Percentiles rank a stretch among this genome's conserved stretches.
Conservation (phyloP, 441 rosid genomes). For the Cnidoscolus chayamansa region DNA sequence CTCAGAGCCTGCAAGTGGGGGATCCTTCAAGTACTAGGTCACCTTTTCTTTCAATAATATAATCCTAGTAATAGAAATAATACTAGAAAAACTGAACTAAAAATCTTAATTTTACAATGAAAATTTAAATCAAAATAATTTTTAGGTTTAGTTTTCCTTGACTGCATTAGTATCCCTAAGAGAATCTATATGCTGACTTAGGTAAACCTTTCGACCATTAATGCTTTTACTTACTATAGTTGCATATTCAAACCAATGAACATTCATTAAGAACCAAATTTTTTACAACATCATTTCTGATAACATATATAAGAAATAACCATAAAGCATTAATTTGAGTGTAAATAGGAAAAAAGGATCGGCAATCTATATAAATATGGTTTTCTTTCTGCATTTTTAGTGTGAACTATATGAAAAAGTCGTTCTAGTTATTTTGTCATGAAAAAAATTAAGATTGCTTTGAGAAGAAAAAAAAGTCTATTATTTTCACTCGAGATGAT, state of each 20-base stretch:
- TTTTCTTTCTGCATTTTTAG: neutral
- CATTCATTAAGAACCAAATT: neutral
- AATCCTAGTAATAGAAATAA: no score
- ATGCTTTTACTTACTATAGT: neutral
- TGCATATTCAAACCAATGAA: neutral
- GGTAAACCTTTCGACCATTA: no score
- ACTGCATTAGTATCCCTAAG: no score
- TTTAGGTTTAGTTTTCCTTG: no score
- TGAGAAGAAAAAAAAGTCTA: neutral
- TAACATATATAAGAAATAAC: neutral
- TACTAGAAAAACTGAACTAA: no score
- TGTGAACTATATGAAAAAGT: neutral
- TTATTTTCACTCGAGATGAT: neutral
- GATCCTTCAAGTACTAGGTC: no score
- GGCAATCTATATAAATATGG: neutral
- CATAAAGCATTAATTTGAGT: constrained; percentile 1
- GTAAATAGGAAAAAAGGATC: neutral
- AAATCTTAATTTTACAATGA: no score
- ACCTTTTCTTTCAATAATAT: no score
- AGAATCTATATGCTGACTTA: no score
- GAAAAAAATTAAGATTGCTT: neutral
- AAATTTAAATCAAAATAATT: no score
- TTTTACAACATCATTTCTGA: neutral
- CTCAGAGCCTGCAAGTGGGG: no score
- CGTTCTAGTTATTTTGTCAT: neutral